phyloP scores from a whole-genome alignment of 2,329 filamentous ascomycete species.

The Cyphellophora attinorum region DNA sequence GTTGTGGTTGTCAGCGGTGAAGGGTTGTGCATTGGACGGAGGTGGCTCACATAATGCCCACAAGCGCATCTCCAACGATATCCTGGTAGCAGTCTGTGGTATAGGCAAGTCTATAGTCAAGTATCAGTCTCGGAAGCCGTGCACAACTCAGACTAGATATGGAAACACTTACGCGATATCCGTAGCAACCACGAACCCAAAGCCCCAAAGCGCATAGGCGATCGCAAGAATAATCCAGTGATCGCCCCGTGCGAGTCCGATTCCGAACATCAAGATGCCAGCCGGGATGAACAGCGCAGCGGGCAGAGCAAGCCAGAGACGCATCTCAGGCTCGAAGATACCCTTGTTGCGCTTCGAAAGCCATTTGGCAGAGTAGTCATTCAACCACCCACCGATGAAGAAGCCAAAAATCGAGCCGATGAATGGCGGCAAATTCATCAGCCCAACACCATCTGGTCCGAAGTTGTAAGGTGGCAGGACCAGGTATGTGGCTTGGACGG shows the following conservation, averaged over 20 bases:
- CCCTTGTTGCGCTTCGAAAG: constrained; percentile 36
- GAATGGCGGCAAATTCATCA: constrained; percentile 24
- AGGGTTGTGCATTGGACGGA: neutral
- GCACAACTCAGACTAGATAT: too few species aligned
- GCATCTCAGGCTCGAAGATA: constrained; percentile 41
- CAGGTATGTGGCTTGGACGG: constrained; percentile 25
- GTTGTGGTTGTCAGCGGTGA: neutral
- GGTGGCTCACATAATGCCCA: neutral
- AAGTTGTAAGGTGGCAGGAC: constrained; percentile 24
- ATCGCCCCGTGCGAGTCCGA: constrained; percentile 22
- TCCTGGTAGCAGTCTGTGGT: constrained; percentile 23
- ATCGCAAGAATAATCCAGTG: constrained; percentile 23
- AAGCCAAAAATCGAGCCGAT: constrained; percentile 30
- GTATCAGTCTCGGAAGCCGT: too few species aligned
- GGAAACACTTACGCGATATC: too few species aligned
- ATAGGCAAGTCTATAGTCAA: constrained; percentile 21
- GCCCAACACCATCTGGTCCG: constrained; percentile 21
- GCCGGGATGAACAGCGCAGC: constrained; percentile 20
- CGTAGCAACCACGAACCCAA: constrained; percentile 20
- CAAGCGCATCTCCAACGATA: constrained; percentile 8
- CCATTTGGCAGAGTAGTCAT: constrained; percentile 28
- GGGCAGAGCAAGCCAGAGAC: constrained; percentile 25
- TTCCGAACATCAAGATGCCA: constrained; percentile 31
- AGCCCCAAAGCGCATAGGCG: constrained; percentile 25
- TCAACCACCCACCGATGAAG: constrained; percentile 29